These are phyloP conservation scores for Sporobolus alterniflorus DNA, from an alignment of 202 grass and related monocot genomes.

Conservation along the genomic window DNA sequence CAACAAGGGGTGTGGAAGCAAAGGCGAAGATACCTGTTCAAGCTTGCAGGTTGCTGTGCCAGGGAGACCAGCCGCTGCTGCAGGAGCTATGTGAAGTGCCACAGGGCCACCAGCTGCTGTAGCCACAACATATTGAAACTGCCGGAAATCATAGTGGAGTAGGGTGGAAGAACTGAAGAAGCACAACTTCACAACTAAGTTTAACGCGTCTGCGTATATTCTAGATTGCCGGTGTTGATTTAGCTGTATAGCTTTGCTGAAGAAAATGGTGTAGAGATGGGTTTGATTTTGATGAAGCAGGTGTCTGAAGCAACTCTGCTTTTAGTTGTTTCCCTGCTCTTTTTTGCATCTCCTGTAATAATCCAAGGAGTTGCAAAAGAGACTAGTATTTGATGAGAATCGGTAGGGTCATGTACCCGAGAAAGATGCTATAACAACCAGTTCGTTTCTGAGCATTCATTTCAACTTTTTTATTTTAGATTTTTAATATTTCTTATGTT, in stretches of 20 bases:
- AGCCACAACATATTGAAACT: slow-evolving; percentile 61
- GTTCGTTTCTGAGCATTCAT: not conserved
- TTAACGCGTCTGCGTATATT: slow-evolving; percentile 6
- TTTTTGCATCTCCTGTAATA: slow-evolving; percentile 17
- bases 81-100: slow-evolving; percentile 63
- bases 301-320: slow-evolving; percentile 12
- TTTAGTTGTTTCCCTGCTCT: not conserved
- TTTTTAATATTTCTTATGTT: not conserved
- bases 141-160: slow-evolving; percentile 84
- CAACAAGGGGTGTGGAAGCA: slow-evolving; percentile 28
- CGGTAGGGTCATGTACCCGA: too few species aligned
- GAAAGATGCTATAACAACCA: not conserved
- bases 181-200: not conserved
- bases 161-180: slow-evolving; percentile 18
- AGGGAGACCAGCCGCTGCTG: slow-evolving; percentile 48
- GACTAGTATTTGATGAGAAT: not conserved
- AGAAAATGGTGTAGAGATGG: slow-evolving; percentile 26
- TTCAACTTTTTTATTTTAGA: not conserved
- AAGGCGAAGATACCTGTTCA: slow-evolving; percentile 31
- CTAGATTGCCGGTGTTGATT: slow-evolving; percentile 5
- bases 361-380: slow-evolving; percentile 18
- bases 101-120: slow-evolving; percentile 57
- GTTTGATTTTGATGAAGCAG: slow-evolving; percentile 26
- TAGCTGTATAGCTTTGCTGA: slow-evolving; percentile 11
- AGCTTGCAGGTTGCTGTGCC: slow-evolving; percentile 32